Evolutionary conservation across 176 grass and related monocot genomes (phyloP).

Genomic region (Paspalum notatum): DNA sequence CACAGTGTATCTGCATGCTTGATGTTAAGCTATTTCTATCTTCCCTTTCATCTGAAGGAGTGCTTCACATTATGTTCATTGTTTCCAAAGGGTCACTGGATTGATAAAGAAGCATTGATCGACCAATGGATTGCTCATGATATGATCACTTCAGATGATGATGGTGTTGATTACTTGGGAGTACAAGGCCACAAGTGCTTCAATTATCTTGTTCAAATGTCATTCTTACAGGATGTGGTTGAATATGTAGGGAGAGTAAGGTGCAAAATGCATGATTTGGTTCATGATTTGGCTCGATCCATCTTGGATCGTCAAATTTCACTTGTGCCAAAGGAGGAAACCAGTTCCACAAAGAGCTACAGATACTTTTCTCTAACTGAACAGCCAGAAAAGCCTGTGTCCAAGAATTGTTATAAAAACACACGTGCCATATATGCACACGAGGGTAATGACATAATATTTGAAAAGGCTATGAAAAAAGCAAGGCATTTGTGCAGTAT

Average conservation of each 20-base stretch:
- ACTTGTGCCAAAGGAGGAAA: background rate
- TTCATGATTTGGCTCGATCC: background rate
- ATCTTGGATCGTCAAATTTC: background rate
- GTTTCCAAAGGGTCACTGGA: background rate
- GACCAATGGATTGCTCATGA: constrained; percentile 38
- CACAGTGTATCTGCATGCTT: background rate
- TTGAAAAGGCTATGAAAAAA: background rate
- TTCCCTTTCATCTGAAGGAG: constrained; percentile 11
- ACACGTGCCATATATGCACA: background rate
- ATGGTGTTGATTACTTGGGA: background rate
- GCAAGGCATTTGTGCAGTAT: background rate
- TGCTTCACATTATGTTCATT: constrained; percentile 21
- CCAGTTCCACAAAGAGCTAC: background rate
- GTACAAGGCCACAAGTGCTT: background rate
- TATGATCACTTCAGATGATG: background rate
- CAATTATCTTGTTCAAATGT: background rate
- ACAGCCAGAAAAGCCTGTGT: background rate
- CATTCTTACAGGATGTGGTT: background rate
- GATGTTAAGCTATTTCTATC: background rate
- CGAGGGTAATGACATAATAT: background rate
- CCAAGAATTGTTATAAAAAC: background rate
- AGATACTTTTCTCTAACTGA: constrained; percentile 5
- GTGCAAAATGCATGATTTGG: constrained; percentile 18
- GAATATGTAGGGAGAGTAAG: background rate
- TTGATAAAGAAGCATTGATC: constrained; percentile 24